Base-by-base conservation (phyloP, 169 alveolate genomes). In the Cryptosporidium ryanae region DNA sequence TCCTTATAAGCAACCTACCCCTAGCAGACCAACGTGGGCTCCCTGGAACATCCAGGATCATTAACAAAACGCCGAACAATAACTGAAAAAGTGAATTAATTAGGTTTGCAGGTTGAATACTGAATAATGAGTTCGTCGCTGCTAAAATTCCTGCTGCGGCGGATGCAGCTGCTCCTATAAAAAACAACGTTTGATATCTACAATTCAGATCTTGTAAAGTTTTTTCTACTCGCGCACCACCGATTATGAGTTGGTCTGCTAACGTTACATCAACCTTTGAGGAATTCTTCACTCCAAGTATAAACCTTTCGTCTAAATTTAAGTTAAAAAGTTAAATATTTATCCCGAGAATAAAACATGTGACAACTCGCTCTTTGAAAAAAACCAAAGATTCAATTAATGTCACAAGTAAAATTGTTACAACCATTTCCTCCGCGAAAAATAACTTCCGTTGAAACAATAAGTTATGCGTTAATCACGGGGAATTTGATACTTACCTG, bases 21-120 rank as follows among this genome's bases (percentile, higher is more conserved):
- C 94, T 94, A 5, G 94, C 94, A 29, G 97, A 96, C 97, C 97
- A 95, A 29, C 97, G 90, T n/a, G 97, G 97, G 31, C 95, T 95
- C 27, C 97, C 97, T 48, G 97, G 97, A 23, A 94, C 94, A 82
- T 95, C 97, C 50, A 94, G 82, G 38, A 95, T 84, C 96, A 94
- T 93, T 92, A 95, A 87, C 64, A 94, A 83, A 61, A 95, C 67
- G 0, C 96, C 97, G 89, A 93, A 94, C 43, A 93, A 90, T 91
- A 91, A 82, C 44, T 91, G 90, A 76, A 93, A 93, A 27, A 91
- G 71, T 25, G 94, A 91, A 49, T 84, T 92, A 25, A 92, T 90
- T 82, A 93, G 68, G 44, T 89, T 71, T 29, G 96, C 93, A 31
- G 93, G 91, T 54, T 93, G 92, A 50, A 93, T 90, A 59, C 82